A percentile compares a stretch with the other conserved stretches of the same genome.
These are phyloP conservation scores for Leccinum subtestaceum DNA, from an alignment of 768 basidiomycete genomes.

Conservation along the genomic window DNA sequence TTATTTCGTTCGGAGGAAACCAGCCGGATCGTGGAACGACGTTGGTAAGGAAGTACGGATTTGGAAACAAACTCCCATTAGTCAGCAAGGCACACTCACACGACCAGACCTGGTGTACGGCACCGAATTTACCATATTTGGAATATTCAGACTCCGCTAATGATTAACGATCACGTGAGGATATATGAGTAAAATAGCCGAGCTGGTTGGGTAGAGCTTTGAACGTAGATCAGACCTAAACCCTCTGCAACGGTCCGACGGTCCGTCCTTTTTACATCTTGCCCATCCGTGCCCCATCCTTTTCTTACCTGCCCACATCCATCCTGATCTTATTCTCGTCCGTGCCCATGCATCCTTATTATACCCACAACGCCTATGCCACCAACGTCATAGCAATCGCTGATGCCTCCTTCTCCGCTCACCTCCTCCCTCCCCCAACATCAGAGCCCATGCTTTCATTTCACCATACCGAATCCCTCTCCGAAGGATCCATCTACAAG, in stretches of 20 bases:
- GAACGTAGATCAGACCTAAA: neutral
- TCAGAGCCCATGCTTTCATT: constrained; percentile 11
- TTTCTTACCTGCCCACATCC: neutral
- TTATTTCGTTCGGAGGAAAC: neutral
- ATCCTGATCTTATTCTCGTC: neutral
- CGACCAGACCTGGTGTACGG: neutral
- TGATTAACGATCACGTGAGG: constrained; percentile 5
- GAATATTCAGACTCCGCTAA: neutral
- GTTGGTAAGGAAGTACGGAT: neutral
- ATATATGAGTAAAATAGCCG: constrained; percentile 6
- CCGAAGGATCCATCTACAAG: constrained; percentile 28
- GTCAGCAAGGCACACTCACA: constrained; percentile 5
- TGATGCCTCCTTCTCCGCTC: constrained; percentile 10
- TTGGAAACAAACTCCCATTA: neutral
- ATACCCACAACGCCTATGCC: constrained; percentile 9
- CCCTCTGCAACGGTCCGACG: neutral
- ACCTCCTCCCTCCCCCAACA: neutral
- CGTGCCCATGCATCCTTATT: constrained; percentile 22
- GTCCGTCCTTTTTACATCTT: neutral
- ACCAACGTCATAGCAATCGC: constrained; percentile 30
- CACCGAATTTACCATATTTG: neutral
- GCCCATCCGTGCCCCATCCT: neutral
- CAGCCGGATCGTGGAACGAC: neutral
- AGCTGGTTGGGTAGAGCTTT: neutral
- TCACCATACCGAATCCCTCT: constrained; percentile 1